Evolutionary conservation across 805 yeast species (phyloP).

Genomic region (Cyberlindnera galapagoensis): DNA sequence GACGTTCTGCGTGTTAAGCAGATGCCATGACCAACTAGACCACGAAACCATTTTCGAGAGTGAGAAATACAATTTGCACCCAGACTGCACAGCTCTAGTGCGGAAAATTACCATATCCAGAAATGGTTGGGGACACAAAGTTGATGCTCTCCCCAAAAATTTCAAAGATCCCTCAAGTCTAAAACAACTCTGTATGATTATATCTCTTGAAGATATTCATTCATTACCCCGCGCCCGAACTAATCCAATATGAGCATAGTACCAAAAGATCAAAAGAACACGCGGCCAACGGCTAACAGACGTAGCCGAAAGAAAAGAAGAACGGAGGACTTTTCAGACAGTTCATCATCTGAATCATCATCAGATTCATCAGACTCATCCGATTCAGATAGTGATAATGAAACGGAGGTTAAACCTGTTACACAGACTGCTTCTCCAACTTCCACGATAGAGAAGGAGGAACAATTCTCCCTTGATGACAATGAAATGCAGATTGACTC

Average conservation of each 20-base stretch:
- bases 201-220: neutral
- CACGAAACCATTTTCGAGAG: no score
- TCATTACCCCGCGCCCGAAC: neutral
- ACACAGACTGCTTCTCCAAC: constrained; percentile 1
- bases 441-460: constrained; percentile 19
- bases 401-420: constrained; percentile 5
- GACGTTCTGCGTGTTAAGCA: constrained; percentile 99
- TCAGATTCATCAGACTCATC: constrained; percentile 15
- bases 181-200: neutral
- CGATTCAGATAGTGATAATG: constrained; percentile 19
- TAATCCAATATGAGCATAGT: constrained; percentile 24
- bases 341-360: constrained; percentile 40
- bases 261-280: constrained; percentile 17
- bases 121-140: no score
- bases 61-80: no score
- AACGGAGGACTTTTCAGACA: constrained; percentile 65
- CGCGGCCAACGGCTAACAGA: constrained; percentile 23
- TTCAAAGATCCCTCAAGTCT: neutral
- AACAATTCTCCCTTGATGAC: constrained; percentile 28
- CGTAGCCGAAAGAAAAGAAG: constrained; percentile 75
- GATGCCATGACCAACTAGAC: constrained; percentile 99
- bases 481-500: constrained; percentile 18
- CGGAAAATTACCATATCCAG: no score
- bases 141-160: neutral
- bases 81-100: no score